Percentiles rank a stretch among this genome's conserved stretches.
Conservation (phyloP, 2,329 filamentous ascomycete species). For the Colletotrichum falcatum region DNA sequence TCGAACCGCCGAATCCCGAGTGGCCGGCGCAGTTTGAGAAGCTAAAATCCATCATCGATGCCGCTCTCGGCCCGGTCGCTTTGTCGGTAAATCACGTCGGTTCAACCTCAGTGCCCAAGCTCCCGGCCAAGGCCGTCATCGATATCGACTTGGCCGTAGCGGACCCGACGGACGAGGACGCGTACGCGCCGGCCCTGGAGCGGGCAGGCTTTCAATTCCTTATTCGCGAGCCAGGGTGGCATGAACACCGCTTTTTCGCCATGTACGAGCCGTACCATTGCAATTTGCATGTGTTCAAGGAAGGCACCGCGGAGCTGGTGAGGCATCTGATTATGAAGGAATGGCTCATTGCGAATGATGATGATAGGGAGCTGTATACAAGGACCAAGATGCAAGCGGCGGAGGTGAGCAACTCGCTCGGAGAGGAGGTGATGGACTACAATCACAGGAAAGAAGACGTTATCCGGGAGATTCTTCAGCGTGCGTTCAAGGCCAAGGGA, state of each 20-base stretch:
- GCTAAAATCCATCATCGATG: slow-evolving; percentile 50
- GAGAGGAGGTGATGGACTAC: slow-evolving; percentile 53
- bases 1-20: slow-evolving; percentile 52
- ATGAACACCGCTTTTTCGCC: slow-evolving; percentile 61
- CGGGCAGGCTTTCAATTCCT: slow-evolving; percentile 59
- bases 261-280: slow-evolving; percentile 49
- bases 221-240: slow-evolving; percentile 59
- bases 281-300: slow-evolving; percentile 63
- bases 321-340: slow-evolving; percentile 60
- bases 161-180: slow-evolving; percentile 54
- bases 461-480: slow-evolving; percentile 53
- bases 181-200: slow-evolving; percentile 58
- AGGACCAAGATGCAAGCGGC: slow-evolving; percentile 53
- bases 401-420: slow-evolving; percentile 45
- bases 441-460: slow-evolving; percentile 56
- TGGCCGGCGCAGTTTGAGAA: slow-evolving; percentile 52
- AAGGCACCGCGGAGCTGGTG: slow-evolving; percentile 54
- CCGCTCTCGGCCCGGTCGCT: slow-evolving; percentile 51
- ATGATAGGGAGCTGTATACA: slow-evolving; percentile 56
- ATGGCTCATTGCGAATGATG: slow-evolving; percentile 54
- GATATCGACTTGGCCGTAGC: slow-evolving; percentile 63
- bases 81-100: slow-evolving; percentile 60
- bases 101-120: slow-evolving; percentile 61
- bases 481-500: slow-evolving; percentile 48
- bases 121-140: slow-evolving; percentile 64